Base-by-base conservation (phyloP, 2,329 filamentous ascomycete genomes). In the Exophiala aquamarina region DNA sequence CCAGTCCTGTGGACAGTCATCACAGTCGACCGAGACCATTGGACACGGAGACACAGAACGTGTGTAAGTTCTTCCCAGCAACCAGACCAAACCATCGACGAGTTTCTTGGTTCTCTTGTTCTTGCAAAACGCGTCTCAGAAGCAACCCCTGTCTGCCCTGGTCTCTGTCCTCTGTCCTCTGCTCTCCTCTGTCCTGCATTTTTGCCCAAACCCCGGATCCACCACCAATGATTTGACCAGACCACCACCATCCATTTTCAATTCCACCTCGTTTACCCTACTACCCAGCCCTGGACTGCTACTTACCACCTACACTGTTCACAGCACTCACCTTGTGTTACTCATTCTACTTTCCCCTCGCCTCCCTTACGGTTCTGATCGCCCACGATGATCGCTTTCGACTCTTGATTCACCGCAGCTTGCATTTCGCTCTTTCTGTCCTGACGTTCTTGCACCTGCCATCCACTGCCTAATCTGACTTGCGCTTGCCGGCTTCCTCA, bases 71-170 rank as follows among this genome's bases (percentile, higher is more conserved):
- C n/a, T n/a, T n/a, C n/a, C n/a, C n/a, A n/a, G n/a, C n/a, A n/a
- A n/a, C n/a, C n/a, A n/a, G n/a, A n/a, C n/a, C n/a, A n/a, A n/a
- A n/a, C n/a, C n/a, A n/a, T n/a, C n/a, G n/a, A n/a, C n/a, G n/a
- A n/a, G n/a, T n/a, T n/a, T 47, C n/a, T 40, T 28, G 28, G 9
- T 42, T 20, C n/a, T 33, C 28, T 26, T 39, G 23, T 13, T 17
- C 28, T 23, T 48, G 40, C 41, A 41, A 48, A 54, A 54, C 51
- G 44, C 47, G 51, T 54, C 44, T 54, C 51, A 41, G 44, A 34
- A 41, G 21, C 23, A n/a, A 36, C 35, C 29, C 18, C 37, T 32
- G 41, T 14, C 34, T 41, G 34, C 36, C 7, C 10, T 17, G 44
- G 19, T 10, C 10, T 11, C 20, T 29, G 34, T 38, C 44, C 44